phyloP scores from a whole-genome alignment of 2,329 filamentous ascomycete species.

The Tolypocladium amazonense region DNA sequence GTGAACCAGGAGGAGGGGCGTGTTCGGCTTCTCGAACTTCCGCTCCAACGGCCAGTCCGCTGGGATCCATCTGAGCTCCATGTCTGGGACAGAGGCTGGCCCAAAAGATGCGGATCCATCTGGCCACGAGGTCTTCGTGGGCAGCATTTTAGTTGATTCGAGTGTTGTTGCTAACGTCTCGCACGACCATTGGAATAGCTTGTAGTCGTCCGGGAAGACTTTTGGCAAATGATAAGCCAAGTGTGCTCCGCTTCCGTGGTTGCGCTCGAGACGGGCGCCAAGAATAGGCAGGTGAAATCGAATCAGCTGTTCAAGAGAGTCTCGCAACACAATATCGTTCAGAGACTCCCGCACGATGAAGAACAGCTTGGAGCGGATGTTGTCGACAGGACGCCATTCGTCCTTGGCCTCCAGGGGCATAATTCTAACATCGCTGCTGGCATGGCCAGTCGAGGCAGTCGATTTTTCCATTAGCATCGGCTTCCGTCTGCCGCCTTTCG shows the following conservation, averaged over 20 bases:
- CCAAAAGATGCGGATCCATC: background rate
- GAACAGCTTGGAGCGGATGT: background rate
- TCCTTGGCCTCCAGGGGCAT: background rate
- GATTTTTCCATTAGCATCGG: background rate
- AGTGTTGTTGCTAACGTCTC: background rate
- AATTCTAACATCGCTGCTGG: background rate
- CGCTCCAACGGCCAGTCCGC: background rate
- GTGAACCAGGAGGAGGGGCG: background rate
- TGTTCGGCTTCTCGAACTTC: background rate
- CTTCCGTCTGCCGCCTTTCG: background rate
- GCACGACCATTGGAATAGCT: background rate
- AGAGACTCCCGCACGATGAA: background rate
- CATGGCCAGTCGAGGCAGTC: background rate
- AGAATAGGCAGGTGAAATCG: background rate
- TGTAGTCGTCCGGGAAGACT: background rate
- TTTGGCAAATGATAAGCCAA: background rate
- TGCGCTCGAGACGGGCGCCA: background rate
- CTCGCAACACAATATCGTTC: background rate
- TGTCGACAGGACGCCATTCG: background rate
- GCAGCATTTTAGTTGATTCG: background rate
- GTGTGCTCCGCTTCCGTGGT: too few relatives aligned
- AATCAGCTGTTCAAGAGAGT: background rate
- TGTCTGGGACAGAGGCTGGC: background rate
- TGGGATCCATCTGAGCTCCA: background rate
- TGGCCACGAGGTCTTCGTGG: background rate